Base-by-base conservation (phyloP, 345 rosid genomes). In the Lepidium didymum region DNA sequence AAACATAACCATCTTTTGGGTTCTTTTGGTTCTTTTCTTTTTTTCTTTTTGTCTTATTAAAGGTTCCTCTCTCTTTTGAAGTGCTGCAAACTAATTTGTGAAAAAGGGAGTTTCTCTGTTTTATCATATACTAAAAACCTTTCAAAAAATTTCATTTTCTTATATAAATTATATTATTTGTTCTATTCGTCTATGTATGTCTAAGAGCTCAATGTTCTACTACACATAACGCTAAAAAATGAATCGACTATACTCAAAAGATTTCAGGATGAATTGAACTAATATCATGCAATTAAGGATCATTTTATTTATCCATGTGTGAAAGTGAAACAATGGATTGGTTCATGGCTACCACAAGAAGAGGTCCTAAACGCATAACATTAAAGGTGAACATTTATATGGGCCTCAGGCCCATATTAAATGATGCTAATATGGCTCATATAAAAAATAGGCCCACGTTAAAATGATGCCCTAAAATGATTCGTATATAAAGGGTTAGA, bases 1-100 rank as follows among this genome's bases (percentile, higher is more conserved):
- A n/a, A n/a, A n/a, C n/a, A n/a, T n/a, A 70, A 74, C 56, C 69
- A 68, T 77, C 77, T 83, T 75, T 56, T 49, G 69, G 69, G 70
- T 19, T 83, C 70, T 57, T 57, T 75, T n/a, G n/a, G n/a, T n/a
- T n/a, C n/a, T 58, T 80, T 35, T 44, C 54, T 37, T 19, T 11
- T 51, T 14, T 13, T 36, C 49, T n/a, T 64, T 11, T 6, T 10
- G 34, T 10, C n/a, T n/a, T n/a, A n/a, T n/a, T n/a, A n/a, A 5
- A 52, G 47, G 73, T 38, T n/a, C n/a, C 11, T 42, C 11, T 44
- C 25, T 55, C n/a, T 18, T 55, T 44, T 55, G 0, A 60, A 60
- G 58, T 60, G 68, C 6, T 70, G 61, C 68, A n/a, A 61, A 63
- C 68, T 70, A 70, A 61, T 70, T 52, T 61, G 54, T 51, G 56